Evolutionary conservation across 2,329 filamentous ascomycete species (phyloP).

Genomic region (Exophiala mesophila): DNA sequence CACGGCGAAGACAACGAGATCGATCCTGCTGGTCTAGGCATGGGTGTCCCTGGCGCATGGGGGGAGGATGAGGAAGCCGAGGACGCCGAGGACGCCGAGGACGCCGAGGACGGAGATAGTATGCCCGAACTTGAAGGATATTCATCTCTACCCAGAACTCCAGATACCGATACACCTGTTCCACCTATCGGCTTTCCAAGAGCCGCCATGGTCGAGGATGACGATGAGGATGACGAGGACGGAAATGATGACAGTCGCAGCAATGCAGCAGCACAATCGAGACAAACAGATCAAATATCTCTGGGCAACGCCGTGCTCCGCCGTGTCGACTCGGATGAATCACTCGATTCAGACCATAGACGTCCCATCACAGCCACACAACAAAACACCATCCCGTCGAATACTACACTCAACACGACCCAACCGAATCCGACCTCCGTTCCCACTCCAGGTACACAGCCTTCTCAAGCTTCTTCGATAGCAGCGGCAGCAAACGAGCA

Average conservation of each 20-base stretch:
- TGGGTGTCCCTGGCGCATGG: conserved; percentile 22
- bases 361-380: too few species aligned
- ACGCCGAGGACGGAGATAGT: conserved; percentile 16
- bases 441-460: too few species aligned
- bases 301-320: conserved; percentile 12
- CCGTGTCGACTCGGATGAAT: conserved; percentile 23
- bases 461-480: conserved; percentile 1
- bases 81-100: conserved; percentile 8
- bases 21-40: conserved; percentile 9
- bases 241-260: conserved; percentile 13
- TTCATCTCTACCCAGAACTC: too few species aligned
- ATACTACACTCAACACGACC: too few species aligned
- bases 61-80: conserved; percentile 23
- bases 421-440: too few species aligned
- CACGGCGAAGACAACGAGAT: conserved; percentile 12
- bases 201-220: conserved; percentile 25
- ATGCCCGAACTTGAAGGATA: conserved; percentile 23
- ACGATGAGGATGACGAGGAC: conserved; percentile 17
- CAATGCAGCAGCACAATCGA: background rate
- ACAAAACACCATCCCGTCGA: too few species aligned
- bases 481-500: conserved; percentile 3
- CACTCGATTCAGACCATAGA: conserved; percentile 8
- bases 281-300: background rate
- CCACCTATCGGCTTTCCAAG: conserved; percentile 1
- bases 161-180: background rate